These are phyloP conservation scores for Solanum chilense DNA, from an alignment of 257 asterid genomes.

Conservation along the genomic window DNA sequence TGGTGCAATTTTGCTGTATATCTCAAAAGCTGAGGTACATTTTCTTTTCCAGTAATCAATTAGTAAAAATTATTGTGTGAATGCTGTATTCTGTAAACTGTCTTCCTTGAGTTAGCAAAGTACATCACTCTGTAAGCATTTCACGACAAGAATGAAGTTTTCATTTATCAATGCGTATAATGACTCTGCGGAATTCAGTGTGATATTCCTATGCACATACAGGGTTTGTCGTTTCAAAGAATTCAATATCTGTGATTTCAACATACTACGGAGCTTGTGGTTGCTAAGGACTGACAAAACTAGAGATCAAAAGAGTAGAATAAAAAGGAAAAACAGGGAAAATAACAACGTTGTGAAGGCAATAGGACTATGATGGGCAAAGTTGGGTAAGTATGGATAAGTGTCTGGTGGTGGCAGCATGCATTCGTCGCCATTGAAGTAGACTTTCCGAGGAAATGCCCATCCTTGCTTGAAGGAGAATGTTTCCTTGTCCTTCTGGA, in stretches of 20 bases:
- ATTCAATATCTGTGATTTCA: not conserved
- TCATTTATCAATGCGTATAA: not conserved
- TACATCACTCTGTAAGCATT: not conserved
- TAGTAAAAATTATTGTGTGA: not conserved
- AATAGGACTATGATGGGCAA: constrained; percentile 25
- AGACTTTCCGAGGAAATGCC: constrained; percentile 85
- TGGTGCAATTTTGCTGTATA: not conserved
- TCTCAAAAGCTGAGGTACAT: not conserved
- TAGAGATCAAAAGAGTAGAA: constrained; percentile 19
- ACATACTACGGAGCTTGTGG: not conserved
- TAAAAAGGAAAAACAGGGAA: constrained; percentile 15
- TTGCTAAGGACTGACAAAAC: not conserved
- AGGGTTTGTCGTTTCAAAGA: not conserved
- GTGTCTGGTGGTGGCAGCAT: constrained; percentile 79
- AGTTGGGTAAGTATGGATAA: constrained; percentile 73
- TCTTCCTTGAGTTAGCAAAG: not conserved
- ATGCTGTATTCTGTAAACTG: not conserved
- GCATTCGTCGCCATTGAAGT: constrained; percentile 89
- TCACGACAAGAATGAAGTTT: not conserved
- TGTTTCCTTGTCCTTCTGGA: constrained; percentile 60
- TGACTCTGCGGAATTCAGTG: not conserved
- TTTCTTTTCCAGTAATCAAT: not conserved
- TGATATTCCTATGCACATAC: not conserved
- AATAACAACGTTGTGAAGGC: constrained; percentile 9
- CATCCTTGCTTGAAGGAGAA: constrained; percentile 78